phyloP scores from a whole-genome alignment of 2,329 filamentous ascomycete genomes.

The Plenodomus tracheiphilus region DNA sequence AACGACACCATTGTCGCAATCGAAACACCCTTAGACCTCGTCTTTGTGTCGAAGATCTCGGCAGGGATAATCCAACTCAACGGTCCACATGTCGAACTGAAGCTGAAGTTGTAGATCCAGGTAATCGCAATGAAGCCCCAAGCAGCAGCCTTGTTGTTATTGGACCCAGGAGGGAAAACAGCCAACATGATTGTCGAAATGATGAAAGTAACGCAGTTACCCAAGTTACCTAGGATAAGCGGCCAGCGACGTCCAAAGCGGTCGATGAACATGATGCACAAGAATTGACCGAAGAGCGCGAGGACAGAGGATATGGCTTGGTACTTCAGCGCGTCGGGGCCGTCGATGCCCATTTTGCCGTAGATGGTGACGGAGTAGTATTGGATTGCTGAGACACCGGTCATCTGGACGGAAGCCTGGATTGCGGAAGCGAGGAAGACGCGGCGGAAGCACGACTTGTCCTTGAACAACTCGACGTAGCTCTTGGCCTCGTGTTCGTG shows the following conservation, averaged over 20 bases:
- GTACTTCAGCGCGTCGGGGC: constrained; percentile 69
- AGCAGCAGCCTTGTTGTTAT: constrained; percentile 58
- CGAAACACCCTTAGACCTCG: constrained; percentile 72
- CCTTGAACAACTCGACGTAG: constrained; percentile 69
- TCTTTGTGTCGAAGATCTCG: constrained; percentile 78
- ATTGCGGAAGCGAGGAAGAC: constrained; percentile 70
- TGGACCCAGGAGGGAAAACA: constrained; percentile 62
- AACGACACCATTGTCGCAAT: constrained; percentile 74
- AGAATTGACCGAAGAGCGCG: constrained; percentile 68
- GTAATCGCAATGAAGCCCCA: constrained; percentile 79
- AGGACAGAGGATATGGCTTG: constrained; percentile 76
- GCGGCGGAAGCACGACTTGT: constrained; percentile 69
- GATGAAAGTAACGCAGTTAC: constrained; percentile 74
- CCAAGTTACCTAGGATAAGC: constrained; percentile 70
- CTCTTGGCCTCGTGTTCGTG: constrained; percentile 71
- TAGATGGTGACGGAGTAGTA: constrained; percentile 74
- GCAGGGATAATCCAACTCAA: constrained; percentile 67
- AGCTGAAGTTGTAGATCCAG: constrained; percentile 81
- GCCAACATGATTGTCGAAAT: constrained; percentile 63
- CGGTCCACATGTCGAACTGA: constrained; percentile 71
- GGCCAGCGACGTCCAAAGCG: constrained; percentile 71
- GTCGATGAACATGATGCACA: constrained; percentile 72
- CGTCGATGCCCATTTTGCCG: constrained; percentile 67
- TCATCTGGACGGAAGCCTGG: constrained; percentile 76
- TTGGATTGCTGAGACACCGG: constrained; percentile 66